Base-by-base conservation (phyloP, 1,284 basidiomycete genomes). In the Pseudozyma sp. region DNA sequence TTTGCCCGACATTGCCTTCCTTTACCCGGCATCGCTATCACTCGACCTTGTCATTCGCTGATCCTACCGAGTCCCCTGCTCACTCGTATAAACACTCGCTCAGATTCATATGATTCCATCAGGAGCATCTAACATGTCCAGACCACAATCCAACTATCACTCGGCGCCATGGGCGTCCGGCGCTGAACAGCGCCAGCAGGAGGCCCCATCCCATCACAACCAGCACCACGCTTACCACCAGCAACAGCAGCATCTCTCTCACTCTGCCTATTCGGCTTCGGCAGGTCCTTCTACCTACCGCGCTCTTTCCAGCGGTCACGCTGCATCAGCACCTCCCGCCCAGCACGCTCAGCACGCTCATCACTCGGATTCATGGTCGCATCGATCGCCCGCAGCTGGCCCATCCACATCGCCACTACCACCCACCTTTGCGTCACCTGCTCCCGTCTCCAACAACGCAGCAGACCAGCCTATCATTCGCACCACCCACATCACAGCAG, bases 271-370 rank as follows among this genome's bases (percentile, higher is more conserved):
- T 60, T 66, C 72, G 18, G 53, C 64, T 14, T 48, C 60, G 1
- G 67, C 72, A 1, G 73, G 73, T 25, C 73, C 73, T 49, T 76
- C 73, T 38, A 71, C 67, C 52, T 75, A 75, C 52, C 65, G 65
- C 12, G 68, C 68, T 38, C 70, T 63, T 40, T 68, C 65, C 47
- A 63, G 62, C 36, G 66, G 69, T 14, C 69, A 71, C 54, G 49
- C 50, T 3, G 54, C 62, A 31, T 11, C 67, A 14, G 36, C 59
- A 25, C 34, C 54, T 13, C 34, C 44, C 5, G 21, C 53, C 21
- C 66, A 63, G 13, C 68, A 62, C 39, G 8, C 48, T 13, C 45
- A 47, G 18, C 62, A 64, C 38, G 10, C 50, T 2, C 58, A 64
- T 31, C 52, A 59, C 58, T n/a, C 62, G 8, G 52, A 61, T 3